Conservation (phyloP, 1,284 basidiomycete species). For the Violaceomyces palustris region DNA sequence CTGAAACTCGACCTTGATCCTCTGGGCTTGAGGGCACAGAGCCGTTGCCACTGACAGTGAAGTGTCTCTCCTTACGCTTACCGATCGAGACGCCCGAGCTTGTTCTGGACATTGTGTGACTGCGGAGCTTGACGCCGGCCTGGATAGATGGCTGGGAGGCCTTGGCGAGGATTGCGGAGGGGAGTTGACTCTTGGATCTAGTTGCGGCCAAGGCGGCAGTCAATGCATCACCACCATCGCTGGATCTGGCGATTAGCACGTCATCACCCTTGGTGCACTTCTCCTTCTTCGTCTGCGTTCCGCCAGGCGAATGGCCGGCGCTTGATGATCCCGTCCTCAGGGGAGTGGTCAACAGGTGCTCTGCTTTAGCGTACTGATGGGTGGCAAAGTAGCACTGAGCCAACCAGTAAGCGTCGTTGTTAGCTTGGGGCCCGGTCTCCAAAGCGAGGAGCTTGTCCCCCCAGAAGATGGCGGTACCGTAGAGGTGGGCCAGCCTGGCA, state of each 20-base stretch:
- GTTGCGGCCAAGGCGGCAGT: slow-evolving; percentile 29
- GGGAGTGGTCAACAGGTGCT: slow-evolving; percentile 78
- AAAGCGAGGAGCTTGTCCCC: slow-evolving; percentile 90
- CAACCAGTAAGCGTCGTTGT: slow-evolving; percentile 88
- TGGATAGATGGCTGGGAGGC: no score
- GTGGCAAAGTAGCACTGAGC: slow-evolving; percentile 95
- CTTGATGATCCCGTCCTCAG: slow-evolving; percentile 55
- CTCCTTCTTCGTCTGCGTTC: no score
- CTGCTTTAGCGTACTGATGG: slow-evolving; percentile 88
- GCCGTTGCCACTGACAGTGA: slow-evolving; percentile 41
- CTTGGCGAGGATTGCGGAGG: no score
- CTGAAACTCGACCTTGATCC: no score
- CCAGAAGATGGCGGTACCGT: slow-evolving; percentile 97
- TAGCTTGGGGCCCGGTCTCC: slow-evolving; percentile 57
- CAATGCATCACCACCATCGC: slow-evolving; percentile 20
- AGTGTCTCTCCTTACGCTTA: slow-evolving; percentile 41
- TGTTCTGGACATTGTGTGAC: no score
- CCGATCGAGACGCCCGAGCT: no score
- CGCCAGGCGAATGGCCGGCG: not conserved
- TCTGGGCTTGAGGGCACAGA: slow-evolving; percentile 25
- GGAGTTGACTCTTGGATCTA: slow-evolving; percentile 18
- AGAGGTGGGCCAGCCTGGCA: slow-evolving; percentile 93
- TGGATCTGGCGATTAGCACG: no score
- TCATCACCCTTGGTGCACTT: no score
- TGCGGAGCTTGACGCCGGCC: no score